phyloP scores from a whole-genome alignment of 1,139 yeast species.

The Pichia sp. region DNA sequence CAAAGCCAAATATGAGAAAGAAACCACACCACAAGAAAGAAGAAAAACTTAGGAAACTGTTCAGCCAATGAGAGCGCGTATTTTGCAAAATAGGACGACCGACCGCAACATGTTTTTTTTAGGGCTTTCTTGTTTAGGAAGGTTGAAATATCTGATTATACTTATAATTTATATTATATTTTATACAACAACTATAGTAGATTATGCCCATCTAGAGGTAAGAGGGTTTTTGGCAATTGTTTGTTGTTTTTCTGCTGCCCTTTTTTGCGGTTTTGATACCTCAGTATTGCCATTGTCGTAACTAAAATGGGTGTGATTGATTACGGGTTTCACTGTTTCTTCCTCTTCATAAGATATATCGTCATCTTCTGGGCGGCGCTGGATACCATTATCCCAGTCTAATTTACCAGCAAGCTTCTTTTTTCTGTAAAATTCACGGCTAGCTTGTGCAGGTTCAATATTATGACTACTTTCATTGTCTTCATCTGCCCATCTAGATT shows the following conservation, averaged over 20 bases:
- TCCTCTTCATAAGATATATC: neutral
- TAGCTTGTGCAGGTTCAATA: neutral
- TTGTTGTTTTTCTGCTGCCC: neutral
- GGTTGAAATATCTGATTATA: neutral
- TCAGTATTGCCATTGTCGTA: neutral
- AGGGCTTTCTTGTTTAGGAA: neutral
- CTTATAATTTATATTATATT: too few species aligned
- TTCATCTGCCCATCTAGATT: conserved; percentile 9
- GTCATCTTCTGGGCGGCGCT: neutral
- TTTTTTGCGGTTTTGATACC: neutral
- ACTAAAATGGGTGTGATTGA: neutral
- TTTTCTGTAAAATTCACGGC: conserved; percentile 1
- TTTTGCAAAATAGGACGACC: neutral
- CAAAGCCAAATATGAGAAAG: neutral
- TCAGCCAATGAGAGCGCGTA: neutral
- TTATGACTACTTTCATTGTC: conserved; percentile 4
- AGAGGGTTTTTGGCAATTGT: neutral
- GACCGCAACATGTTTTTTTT: neutral
- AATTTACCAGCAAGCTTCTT: neutral
- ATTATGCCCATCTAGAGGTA: conserved; percentile 4
- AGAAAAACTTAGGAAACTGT: neutral
- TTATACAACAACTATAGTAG: neutral
- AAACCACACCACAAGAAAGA: neutral
- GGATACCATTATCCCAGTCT: conserved; percentile 6
- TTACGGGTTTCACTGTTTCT: too few species aligned